Evolutionary conservation across 495 filamentous ascomycete genomes (phyloP).

Genomic region (Cenococcum geophilum): DNA sequence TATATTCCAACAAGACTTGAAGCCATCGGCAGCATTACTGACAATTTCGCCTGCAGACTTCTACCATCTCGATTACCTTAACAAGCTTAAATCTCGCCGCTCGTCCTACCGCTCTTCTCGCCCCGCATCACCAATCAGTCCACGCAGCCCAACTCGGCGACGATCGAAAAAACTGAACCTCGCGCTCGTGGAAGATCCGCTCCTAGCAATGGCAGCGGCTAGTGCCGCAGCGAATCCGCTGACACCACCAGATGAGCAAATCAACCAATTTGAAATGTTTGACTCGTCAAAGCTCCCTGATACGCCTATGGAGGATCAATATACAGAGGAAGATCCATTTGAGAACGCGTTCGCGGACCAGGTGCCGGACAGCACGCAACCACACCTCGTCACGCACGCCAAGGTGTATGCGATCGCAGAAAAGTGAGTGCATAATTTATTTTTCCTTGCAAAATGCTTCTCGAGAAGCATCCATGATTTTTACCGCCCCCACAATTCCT

Average conservation of each 20-base stretch:
- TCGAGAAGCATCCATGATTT: too few species aligned
- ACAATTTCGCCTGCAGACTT: constrained; percentile 32
- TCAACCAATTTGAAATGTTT: constrained; percentile 16
- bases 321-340: constrained; percentile 24
- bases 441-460: neutral
- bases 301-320: constrained; percentile 29
- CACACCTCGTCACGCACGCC: constrained; percentile 37
- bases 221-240: constrained; percentile 15
- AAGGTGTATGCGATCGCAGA: constrained; percentile 42
- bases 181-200: constrained; percentile 36
- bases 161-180: constrained; percentile 34
- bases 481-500: constrained; percentile 11
- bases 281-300: constrained; percentile 23
- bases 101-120: constrained; percentile 20
- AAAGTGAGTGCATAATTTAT: constrained; percentile 31
- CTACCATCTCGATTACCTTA: constrained; percentile 43
- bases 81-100: constrained; percentile 22
- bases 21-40: constrained; percentile 5
- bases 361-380: constrained; percentile 12
- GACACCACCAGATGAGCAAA: constrained; percentile 18
- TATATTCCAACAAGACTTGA: constrained; percentile 7
- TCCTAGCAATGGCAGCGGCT: constrained; percentile 31
- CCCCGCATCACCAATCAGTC: constrained; percentile 19
- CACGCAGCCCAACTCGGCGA: constrained; percentile 16
- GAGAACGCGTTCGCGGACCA: constrained; percentile 14